Evolutionary conservation across 2,329 filamentous ascomycete species (phyloP).

Genomic region (Colletotrichum costaricense): DNA sequence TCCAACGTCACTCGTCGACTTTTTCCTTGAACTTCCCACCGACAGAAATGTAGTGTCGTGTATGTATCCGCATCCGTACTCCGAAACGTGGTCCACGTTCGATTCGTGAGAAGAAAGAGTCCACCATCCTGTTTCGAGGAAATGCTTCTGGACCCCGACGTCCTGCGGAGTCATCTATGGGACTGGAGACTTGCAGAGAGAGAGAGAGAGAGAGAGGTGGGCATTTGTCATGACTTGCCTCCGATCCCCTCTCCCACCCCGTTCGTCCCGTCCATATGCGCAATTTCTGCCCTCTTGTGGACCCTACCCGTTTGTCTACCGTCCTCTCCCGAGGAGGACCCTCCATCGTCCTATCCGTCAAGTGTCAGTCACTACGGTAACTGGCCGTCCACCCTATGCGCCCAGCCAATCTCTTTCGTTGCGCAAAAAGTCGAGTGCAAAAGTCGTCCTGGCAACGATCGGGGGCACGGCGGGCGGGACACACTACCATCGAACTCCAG

Average conservation of each 20-base stretch:
- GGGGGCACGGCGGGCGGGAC: neutral
- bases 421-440: slow-evolving; percentile 9
- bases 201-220: neutral
- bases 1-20: slow-evolving; percentile 24
- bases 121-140: slow-evolving; percentile 8
- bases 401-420: slow-evolving; percentile 18
- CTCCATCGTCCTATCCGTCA: neutral
- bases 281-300: neutral
- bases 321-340: neutral
- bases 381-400: neutral
- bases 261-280: slow-evolving; percentile 1
- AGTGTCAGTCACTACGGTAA: neutral
- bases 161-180: neutral
- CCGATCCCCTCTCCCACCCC: no score
- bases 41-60: neutral
- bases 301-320: neutral
- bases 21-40: neutral
- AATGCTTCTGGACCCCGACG: slow-evolving; percentile 1
- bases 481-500: neutral
- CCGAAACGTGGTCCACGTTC: neutral
- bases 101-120: neutral
- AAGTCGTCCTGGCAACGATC: slow-evolving; percentile 18
- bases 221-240: neutral
- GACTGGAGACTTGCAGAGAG: neutral
- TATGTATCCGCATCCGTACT: neutral